phyloP scores from a whole-genome alignment of 805 yeast species.

The Sugiyamaella americana region DNA sequence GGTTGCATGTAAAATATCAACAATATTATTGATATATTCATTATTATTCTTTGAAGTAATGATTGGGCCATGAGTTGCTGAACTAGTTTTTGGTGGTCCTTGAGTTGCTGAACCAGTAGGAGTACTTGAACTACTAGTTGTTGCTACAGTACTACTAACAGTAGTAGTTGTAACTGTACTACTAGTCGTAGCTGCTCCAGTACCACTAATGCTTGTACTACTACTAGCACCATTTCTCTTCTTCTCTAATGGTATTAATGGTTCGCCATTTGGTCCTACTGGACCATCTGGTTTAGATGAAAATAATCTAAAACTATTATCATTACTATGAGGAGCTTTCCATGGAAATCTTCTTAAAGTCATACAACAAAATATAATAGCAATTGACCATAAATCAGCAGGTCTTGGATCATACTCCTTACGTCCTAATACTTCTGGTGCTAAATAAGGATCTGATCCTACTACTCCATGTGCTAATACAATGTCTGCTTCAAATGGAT shows the following conservation, averaged over 20 bases:
- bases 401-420: slow-evolving; percentile 73
- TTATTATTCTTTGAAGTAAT: background rate
- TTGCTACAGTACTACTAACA: background rate
- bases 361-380: slow-evolving; percentile 90
- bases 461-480: slow-evolving; percentile 78
- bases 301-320: slow-evolving; percentile 69
- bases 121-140: background rate
- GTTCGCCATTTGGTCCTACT: slow-evolving; percentile 3
- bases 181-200: background rate
- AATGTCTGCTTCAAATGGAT: slow-evolving; percentile 50
- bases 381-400: slow-evolving; percentile 90
- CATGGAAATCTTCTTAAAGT: slow-evolving; percentile 84
- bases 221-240: background rate
- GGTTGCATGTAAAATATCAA: background rate
- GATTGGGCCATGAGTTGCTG: background rate
- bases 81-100: background rate
- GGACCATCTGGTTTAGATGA: slow-evolving; percentile 21
- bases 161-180: background rate
- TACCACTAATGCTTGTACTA: background rate
- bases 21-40: background rate
- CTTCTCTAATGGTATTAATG: background rate
- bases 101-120: background rate
- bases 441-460: slow-evolving; percentile 93
- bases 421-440: slow-evolving; percentile 76
- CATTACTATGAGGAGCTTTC: slow-evolving; percentile 80